Evolutionary conservation across 371 early-diverging fungal genomes (phyloP).

Genomic region (Mortierella sp.): DNA sequence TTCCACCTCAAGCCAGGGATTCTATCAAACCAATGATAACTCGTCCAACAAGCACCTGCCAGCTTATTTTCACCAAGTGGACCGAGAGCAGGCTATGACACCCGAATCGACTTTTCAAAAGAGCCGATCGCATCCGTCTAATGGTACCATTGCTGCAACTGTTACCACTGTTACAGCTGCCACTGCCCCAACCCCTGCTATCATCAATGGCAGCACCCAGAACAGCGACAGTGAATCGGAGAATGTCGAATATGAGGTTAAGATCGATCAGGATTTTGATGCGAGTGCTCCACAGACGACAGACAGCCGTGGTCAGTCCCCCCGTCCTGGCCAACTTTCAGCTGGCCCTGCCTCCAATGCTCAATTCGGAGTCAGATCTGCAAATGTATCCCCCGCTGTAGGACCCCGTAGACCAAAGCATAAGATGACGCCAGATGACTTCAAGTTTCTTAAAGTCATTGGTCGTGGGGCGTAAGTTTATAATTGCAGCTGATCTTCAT

Average conservation of each 20-base stretch:
- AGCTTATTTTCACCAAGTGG: constrained; percentile 43
- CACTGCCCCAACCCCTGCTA: not conserved
- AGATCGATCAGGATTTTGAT: constrained; percentile 54
- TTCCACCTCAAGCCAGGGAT: constrained; percentile 14
- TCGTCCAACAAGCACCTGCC: constrained; percentile 52
- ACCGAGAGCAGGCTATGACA: constrained; percentile 50
- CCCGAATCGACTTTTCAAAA: constrained; percentile 44
- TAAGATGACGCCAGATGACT: constrained; percentile 89
- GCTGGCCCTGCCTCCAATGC: not conserved
- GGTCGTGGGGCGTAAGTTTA: constrained; percentile 89
- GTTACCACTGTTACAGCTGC: not conserved
- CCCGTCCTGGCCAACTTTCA: constrained; percentile 31
- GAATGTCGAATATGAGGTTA: constrained; percentile 53
- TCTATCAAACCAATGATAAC: constrained; percentile 31
- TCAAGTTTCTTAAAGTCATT: constrained; percentile 90
- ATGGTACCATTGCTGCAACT: not conserved
- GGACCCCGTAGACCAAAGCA: constrained; percentile 47
- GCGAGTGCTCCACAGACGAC: constrained; percentile 32
- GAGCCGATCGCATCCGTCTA: constrained; percentile 17
- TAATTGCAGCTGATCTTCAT: not conserved
- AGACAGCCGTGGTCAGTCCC: constrained; percentile 46
- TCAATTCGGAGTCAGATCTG: constrained; percentile 32
- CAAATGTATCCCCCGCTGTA: constrained; percentile 41
- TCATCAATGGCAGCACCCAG: not conserved
- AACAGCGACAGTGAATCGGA: constrained; percentile 28